A percentile compares a stretch with the other conserved stretches of the same genome.
Conservation (phyloP, 805 yeast genomes). For the Candida stauntonica region DNA sequence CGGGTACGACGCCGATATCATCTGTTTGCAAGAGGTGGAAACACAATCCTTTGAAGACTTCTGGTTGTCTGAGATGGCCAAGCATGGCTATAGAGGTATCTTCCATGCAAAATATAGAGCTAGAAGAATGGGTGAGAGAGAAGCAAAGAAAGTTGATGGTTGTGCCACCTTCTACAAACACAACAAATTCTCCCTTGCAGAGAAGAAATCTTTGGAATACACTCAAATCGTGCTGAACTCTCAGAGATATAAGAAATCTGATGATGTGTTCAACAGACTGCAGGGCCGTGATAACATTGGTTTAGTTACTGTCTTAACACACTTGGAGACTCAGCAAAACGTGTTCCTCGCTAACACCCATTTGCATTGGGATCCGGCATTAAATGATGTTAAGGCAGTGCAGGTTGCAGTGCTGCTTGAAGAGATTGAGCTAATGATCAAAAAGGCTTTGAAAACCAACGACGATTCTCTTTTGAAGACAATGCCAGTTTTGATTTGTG, state of each 20-base stretch:
- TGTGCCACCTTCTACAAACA: slow-evolving; percentile 90
- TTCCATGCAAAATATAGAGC: slow-evolving; percentile 90
- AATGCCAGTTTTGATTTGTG: slow-evolving; percentile 81
- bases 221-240: slow-evolving; percentile 75
- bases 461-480: slow-evolving; percentile 45
- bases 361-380: slow-evolving; percentile 97
- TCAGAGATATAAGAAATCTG: slow-evolving; percentile 86
- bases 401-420: slow-evolving; percentile 91
- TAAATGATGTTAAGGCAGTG: slow-evolving; percentile 91
- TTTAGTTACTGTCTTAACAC: slow-evolving; percentile 68
- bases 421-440: slow-evolving; percentile 67
- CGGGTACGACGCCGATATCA: slow-evolving; percentile 61
- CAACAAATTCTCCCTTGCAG: slow-evolving; percentile 63
- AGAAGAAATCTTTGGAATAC: slow-evolving; percentile 74
- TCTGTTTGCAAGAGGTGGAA: slow-evolving; percentile 96
- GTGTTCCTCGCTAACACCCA: slow-evolving; percentile 84
- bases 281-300: slow-evolving; percentile 96
- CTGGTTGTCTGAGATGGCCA: slow-evolving; percentile 72
- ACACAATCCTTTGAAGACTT: slow-evolving; percentile 78
- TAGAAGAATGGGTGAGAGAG: slow-evolving; percentile 77
- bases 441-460: slow-evolving; percentile 32
- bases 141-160: slow-evolving; percentile 91
- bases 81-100: slow-evolving; percentile 72
- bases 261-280: slow-evolving; percentile 91
- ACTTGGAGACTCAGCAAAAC: slow-evolving; percentile 63